Evolutionary conservation across 441 rosid genomes (phyloP), one percentile per base, ranked within the genome.

Genomic region (Gossypium schwendimanii): DNA sequence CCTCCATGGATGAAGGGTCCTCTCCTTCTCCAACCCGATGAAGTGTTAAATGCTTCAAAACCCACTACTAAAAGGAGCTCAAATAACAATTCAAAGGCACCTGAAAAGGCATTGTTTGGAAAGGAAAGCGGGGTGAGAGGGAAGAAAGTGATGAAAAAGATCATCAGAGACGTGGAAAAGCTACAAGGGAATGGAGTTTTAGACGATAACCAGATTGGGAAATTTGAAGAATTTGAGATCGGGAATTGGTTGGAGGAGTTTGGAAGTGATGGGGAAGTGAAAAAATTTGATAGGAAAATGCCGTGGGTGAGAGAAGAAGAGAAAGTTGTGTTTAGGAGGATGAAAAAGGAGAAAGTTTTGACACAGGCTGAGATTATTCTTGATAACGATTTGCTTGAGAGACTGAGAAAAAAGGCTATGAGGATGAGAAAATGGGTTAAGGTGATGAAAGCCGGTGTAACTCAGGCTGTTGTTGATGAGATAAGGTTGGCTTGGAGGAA

Each of bases 361-460:
- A 81, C 81, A 45, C 78, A 76, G 28, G 91, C 90, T 12, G 90
- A 90, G 77, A 82, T 80, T 83, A 71, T 60, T 54, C 85, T 89
- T 14, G 96, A 87, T 17, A 70, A 79, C 75, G 85, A 71, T 49
- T 77, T 83, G 82, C 80, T 90, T 64, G 75, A 41, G 75, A 87
- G 84, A 71, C 78, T 92, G 83, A 87, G 91, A 82, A 68, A 20
- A 50, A 91, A 87, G 70, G 96, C 88, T 67, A 61, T 63, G 12
- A 76, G 65, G 78, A 81, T 92, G 88, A 86, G 86, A 81, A 81
- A 82, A 63, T 92, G 97, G 98, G 88, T 89, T 69, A 92, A 89
- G 84, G 98, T 91, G 75, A 86, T 76, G 80, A 92, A 89, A 87
- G 90, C 91, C 44, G 98, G 98, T 61, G 95, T 92, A 33, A 89